phyloP scores from a whole-genome alignment of 805 yeast genomes.

The Teunomyces pallodes region DNA sequence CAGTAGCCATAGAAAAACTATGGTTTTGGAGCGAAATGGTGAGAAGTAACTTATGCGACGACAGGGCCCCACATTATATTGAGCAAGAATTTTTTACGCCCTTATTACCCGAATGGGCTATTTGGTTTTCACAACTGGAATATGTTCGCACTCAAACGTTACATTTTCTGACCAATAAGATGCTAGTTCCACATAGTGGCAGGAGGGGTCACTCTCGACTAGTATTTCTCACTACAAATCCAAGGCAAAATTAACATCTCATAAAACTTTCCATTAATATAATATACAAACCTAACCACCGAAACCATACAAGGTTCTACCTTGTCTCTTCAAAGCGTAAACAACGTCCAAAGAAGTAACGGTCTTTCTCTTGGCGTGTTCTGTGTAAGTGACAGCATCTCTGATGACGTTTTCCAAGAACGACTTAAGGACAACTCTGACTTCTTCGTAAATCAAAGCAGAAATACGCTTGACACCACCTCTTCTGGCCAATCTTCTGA shows the following conservation, averaged over 20 bases:
- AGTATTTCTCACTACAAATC: not conserved
- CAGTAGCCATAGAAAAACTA: not conserved
- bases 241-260: not conserved
- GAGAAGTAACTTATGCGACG: not conserved
- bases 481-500: constrained; percentile 99
- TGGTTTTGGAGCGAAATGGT: not conserved
- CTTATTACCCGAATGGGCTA: not conserved
- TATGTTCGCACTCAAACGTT: not conserved
- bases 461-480: constrained; percentile 99
- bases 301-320: constrained; percentile 99
- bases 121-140: not conserved
- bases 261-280: constrained; percentile 3
- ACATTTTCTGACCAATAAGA: not conserved
- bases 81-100: not conserved
- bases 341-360: constrained; percentile 98
- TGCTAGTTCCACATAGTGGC: not conserved
- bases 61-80: not conserved
- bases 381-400: constrained; percentile 99
- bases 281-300: constrained; percentile 71
- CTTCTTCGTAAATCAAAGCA: constrained; percentile 97
- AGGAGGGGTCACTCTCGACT: not conserved
- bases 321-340: constrained; percentile 99
- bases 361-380: constrained; percentile 99
- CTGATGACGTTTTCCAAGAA: constrained; percentile 97
- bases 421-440: constrained; percentile 92